Evolutionary conservation across 441 rosid genomes (phyloP).

Genomic region (Pelargonium cotyledonis): DNA sequence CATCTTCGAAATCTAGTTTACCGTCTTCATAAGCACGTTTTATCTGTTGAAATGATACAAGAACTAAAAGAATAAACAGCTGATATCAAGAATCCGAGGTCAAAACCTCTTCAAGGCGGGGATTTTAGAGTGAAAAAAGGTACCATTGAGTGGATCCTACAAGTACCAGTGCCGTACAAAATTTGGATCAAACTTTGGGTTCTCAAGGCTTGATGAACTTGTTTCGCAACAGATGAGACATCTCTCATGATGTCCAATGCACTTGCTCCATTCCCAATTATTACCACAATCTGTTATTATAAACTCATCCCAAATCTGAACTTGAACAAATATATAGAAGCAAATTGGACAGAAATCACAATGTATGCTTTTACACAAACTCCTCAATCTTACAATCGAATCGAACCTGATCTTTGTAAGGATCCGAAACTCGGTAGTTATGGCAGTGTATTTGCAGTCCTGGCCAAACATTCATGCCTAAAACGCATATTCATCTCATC

Average conservation of each 20-base stretch:
- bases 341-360: too few species aligned
- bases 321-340: too few species aligned
- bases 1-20: background rate
- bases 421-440: conserved; percentile 2
- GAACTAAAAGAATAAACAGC: too few species aligned
- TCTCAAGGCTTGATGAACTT: background rate
- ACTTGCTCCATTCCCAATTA: background rate
- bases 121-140: background rate
- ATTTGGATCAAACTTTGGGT: background rate
- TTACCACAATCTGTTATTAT: background rate
- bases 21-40: background rate
- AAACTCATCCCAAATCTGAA: background rate
- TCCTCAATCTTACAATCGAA: background rate
- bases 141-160: background rate
- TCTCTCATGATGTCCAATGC: background rate
- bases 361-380: too few species aligned
- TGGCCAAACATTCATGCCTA: background rate
- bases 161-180: background rate
- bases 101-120: too few species aligned
- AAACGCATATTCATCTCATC: background rate
- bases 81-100: too few species aligned
- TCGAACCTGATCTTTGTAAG: background rate
- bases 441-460: conserved; percentile 8
- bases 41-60: background rate
- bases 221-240: background rate